Percentiles rank a stretch among this genome's conserved stretches.
phyloP scores from a whole-genome alignment of 768 basidiomycete species.

The Macrolepiota albuminosa region DNA sequence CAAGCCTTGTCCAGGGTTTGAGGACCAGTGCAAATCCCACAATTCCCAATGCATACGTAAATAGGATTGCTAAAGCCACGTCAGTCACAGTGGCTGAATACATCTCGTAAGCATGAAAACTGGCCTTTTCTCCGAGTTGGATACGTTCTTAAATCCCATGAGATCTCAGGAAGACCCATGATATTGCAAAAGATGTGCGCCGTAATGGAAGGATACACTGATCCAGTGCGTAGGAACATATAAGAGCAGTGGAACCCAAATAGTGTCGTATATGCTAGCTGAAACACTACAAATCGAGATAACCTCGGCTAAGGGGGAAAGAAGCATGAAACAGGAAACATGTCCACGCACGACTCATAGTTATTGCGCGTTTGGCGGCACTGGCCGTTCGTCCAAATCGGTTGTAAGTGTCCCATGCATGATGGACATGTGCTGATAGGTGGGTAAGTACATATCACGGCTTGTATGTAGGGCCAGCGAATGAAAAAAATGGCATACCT shows the following conservation, averaged over 20 bases:
- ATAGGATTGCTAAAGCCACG: slow-evolving; percentile 41
- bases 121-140: slow-evolving; percentile 48
- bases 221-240: slow-evolving; percentile 83
- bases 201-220: slow-evolving; percentile 68
- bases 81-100: slow-evolving; percentile 6
- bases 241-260: slow-evolving; percentile 89
- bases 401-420: slow-evolving; percentile 83
- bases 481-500: slow-evolving; percentile 42
- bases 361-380: slow-evolving; percentile 61
- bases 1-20: slow-evolving; percentile 41
- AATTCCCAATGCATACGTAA: slow-evolving; percentile 57
- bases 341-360: slow-evolving; percentile 47
- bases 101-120: slow-evolving; percentile 20
- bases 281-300: slow-evolving; percentile 55
- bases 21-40: slow-evolving; percentile 52
- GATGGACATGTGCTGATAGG: slow-evolving; percentile 80
- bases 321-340: not conserved
- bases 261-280: slow-evolving; percentile 85
- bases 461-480: not conserved
- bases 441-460: not conserved
- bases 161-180: slow-evolving; percentile 82
- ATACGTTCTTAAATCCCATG: slow-evolving; percentile 48
- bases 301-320: not conserved
- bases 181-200: slow-evolving; percentile 92
- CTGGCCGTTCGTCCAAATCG: slow-evolving; percentile 59